phyloP scores from a whole-genome alignment of 208 protist species.

The Trypanosoma avium region DNA sequence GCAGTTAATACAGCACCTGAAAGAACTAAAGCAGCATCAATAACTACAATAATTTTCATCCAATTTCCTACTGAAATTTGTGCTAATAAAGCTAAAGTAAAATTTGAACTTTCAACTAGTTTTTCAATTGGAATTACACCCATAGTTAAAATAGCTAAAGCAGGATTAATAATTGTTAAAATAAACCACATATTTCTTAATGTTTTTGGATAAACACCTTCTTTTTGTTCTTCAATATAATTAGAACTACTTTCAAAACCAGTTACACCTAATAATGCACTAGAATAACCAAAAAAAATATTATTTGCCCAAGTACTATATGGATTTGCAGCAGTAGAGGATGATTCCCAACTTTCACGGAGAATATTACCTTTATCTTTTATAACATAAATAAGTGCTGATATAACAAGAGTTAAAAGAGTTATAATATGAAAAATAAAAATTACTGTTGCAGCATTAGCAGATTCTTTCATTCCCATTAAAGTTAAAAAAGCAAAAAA shows the following conservation, averaged over 20 bases:
- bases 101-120: slow-evolving; percentile 13
- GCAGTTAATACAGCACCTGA: slow-evolving; percentile 74
- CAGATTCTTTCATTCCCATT: slow-evolving; percentile 64
- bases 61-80: slow-evolving; percentile 22
- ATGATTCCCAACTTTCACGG: slow-evolving; percentile 9
- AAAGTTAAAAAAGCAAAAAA: slow-evolving; percentile 62
- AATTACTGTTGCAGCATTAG: slow-evolving; percentile 57
- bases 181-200: slow-evolving; percentile 81
- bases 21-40: slow-evolving; percentile 77
- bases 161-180: slow-evolving; percentile 66
- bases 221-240: slow-evolving; percentile 84
- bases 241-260: slow-evolving; percentile 90
- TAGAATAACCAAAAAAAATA: slow-evolving; percentile 82
- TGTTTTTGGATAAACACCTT: slow-evolving; percentile 79
- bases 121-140: slow-evolving; percentile 23
- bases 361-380: slow-evolving; percentile 8
- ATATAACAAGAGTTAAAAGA: slow-evolving; percentile 43
- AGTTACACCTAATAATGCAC: slow-evolving; percentile 74
- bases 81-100: slow-evolving; percentile 15
- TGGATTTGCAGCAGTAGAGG: slow-evolving; percentile 12
- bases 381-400: slow-evolving; percentile 1
- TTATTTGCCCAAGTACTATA: slow-evolving; percentile 7
- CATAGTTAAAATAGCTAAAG: slow-evolving; percentile 39
- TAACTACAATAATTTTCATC: slow-evolving; percentile 31
- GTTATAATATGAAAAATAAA: slow-evolving; percentile 70